phyloP scores from a whole-genome alignment of 257 asterid genomes.

The Asclepias syriaca region DNA sequence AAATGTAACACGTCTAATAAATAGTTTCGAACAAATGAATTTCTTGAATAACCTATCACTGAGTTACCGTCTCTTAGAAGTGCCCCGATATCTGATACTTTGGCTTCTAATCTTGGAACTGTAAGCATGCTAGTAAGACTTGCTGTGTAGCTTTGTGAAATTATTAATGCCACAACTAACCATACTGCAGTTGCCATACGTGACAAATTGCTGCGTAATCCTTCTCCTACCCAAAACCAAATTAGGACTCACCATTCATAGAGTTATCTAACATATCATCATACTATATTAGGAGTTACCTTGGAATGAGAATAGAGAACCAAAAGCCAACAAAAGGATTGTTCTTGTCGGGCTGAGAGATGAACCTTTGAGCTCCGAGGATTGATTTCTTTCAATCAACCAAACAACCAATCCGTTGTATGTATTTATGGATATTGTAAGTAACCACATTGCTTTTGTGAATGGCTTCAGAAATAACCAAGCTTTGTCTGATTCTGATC shows the following conservation, averaged over 20 bases:
- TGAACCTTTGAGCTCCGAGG: slow-evolving; percentile 25
- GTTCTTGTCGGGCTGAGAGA: slow-evolving; percentile 22
- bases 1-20: slow-evolving; percentile 18
- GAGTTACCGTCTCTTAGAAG: slow-evolving; percentile 22
- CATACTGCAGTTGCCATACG: slow-evolving; percentile 34
- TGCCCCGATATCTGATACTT: slow-evolving; percentile 23
- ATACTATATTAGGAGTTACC: too few relatives aligned
- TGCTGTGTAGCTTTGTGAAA: slow-evolving; percentile 45
- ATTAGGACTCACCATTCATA: too few relatives aligned
- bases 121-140: slow-evolving; percentile 42
- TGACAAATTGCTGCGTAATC: slow-evolving; percentile 31
- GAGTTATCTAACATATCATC: too few relatives aligned
- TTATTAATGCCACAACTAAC: slow-evolving; percentile 34
- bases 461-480: slow-evolving; percentile 47
- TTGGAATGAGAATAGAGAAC: slow-evolving; percentile 26
- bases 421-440: slow-evolving; percentile 18
- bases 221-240: slow-evolving; percentile 30
- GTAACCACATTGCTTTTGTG: slow-evolving; percentile 37
- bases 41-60: slow-evolving; percentile 20
- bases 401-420: slow-evolving; percentile 40
- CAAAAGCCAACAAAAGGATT: slow-evolving; percentile 31
- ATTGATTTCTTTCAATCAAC: slow-evolving; percentile 31
- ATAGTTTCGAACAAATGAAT: slow-evolving; percentile 23
- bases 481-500: slow-evolving; percentile 15
- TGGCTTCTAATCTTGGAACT: slow-evolving; percentile 23